phyloP scores from a whole-genome alignment of 768 basidiomycete genomes.

The Hemileccinum impolitum region DNA sequence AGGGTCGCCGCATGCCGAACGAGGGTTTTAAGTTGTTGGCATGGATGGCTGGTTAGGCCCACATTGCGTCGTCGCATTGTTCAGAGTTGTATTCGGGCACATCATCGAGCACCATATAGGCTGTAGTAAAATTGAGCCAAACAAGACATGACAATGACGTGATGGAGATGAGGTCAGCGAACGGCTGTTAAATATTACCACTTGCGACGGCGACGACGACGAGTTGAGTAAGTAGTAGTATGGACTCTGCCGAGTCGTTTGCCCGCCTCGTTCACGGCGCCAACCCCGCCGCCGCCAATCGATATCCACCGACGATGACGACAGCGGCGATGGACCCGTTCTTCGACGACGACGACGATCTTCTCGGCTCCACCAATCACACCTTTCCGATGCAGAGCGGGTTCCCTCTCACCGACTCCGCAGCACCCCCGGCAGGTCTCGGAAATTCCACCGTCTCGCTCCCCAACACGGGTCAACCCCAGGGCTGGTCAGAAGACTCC shows the following conservation, averaged over 20 bases:
- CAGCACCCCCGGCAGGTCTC: slow-evolving; percentile 59
- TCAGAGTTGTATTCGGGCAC: slow-evolving; percentile 82
- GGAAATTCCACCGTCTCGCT: slow-evolving; percentile 47
- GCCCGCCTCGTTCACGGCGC: slow-evolving; percentile 24
- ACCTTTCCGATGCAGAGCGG: slow-evolving; percentile 41
- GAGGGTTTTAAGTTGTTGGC: too few species aligned
- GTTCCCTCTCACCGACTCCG: slow-evolving; percentile 55
- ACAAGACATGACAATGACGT: slow-evolving; percentile 12
- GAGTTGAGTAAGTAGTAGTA: slow-evolving; percentile 5
- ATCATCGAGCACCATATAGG: neutral
- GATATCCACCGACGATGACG: slow-evolving; percentile 51
- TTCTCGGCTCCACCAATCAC: slow-evolving; percentile 10
- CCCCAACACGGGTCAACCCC: slow-evolving; percentile 42
- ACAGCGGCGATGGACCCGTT: slow-evolving; percentile 71
- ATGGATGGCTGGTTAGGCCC: too few species aligned
- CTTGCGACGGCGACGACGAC: slow-evolving; percentile 8
- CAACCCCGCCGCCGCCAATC: slow-evolving; percentile 23
- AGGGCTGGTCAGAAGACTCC: slow-evolving; percentile 66
- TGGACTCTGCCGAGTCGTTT: slow-evolving; percentile 29
- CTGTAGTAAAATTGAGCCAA: slow-evolving; percentile 1
- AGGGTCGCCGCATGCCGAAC: too few species aligned
- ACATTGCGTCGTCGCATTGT: slow-evolving; percentile 98
- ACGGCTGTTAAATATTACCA: neutral
- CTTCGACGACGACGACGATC: slow-evolving; percentile 71
- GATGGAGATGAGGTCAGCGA: neutral